Percentiles rank a stretch among this genome's conserved stretches.
Conservation (phyloP, 345 rosid species). For the Trapa incisa region DNA sequence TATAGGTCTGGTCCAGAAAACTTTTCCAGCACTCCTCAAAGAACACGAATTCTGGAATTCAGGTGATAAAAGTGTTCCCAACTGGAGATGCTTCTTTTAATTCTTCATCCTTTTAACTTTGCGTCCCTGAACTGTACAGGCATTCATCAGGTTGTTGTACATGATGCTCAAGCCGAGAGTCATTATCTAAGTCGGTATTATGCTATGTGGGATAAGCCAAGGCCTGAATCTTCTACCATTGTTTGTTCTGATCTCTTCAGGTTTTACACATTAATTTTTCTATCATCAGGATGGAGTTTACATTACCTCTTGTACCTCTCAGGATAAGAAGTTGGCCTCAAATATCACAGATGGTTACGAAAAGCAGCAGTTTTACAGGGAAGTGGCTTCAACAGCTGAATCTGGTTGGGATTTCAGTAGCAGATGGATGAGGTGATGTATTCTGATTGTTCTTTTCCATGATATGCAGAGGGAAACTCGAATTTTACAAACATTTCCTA, state of each 20-base stretch:
- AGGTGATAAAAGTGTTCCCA: constrained; percentile 20
- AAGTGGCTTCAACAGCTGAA: constrained; percentile 80
- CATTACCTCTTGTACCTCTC: constrained; percentile 6
- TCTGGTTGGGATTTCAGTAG: constrained; percentile 89
- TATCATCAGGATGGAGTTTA: background rate
- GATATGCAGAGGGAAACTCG: background rate
- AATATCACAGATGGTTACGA: constrained; percentile 24
- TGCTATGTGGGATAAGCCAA: constrained; percentile 82
- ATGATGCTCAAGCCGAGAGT: constrained; percentile 30
- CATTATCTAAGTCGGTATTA: constrained; percentile 64
- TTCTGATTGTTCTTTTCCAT: background rate
- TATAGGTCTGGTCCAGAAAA: constrained; percentile 31
- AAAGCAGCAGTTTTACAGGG: constrained; percentile 53
- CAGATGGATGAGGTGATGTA: constrained; percentile 79
- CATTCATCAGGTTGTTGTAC: constrained; percentile 44
- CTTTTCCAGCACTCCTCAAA: constrained; percentile 59
- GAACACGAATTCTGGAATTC: constrained; percentile 76
- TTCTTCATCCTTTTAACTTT: background rate
- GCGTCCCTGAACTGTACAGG: constrained; percentile 24
- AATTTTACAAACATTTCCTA: background rate
- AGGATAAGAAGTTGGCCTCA: constrained; percentile 63
- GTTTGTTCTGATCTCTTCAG: constrained; percentile 24
- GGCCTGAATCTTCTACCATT: constrained; percentile 60
- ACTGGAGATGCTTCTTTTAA: background rate
- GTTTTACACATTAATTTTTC: background rate